Percentiles rank a stretch among this genome's conserved stretches.
phyloP scores from a whole-genome alignment of 805 yeast genomes.

The Lachancea fermentati region DNA sequence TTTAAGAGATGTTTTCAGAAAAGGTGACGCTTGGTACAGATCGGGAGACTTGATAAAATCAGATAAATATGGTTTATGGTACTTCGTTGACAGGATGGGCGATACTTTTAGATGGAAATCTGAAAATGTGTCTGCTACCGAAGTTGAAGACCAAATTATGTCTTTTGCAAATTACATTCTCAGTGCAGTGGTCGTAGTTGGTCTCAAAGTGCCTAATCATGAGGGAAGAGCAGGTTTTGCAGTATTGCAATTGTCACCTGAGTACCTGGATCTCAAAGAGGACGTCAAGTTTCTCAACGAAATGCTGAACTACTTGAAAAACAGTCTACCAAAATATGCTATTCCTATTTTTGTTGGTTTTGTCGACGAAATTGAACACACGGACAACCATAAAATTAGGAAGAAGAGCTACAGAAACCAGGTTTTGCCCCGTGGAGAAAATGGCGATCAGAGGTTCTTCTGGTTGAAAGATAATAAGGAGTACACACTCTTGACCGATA shows the following conservation, averaged over 20 bases:
- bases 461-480: slow-evolving; percentile 52
- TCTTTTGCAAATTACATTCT: slow-evolving; percentile 34
- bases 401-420: slow-evolving; percentile 66
- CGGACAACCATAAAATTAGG: slow-evolving; percentile 79
- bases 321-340: slow-evolving; percentile 73
- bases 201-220: slow-evolving; percentile 74
- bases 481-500: slow-evolving; percentile 52
- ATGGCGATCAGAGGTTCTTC: slow-evolving; percentile 55
- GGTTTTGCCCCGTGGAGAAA: slow-evolving; percentile 58
- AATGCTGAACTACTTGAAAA: slow-evolving; percentile 33
- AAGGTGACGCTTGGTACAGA: slow-evolving; percentile 90
- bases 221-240: slow-evolving; percentile 96
- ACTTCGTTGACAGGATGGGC: slow-evolving; percentile 88
- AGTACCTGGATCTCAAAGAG: slow-evolving; percentile 14
- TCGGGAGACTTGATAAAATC: slow-evolving; percentile 75
- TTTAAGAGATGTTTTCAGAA: slow-evolving; percentile 61
- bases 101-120: slow-evolving; percentile 97
- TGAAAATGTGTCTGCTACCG: slow-evolving; percentile 90
- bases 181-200: slow-evolving; percentile 78
- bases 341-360: slow-evolving; percentile 78
- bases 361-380: slow-evolving; percentile 51
- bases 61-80: slow-evolving; percentile 64
- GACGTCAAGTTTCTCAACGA: slow-evolving; percentile 33
- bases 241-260: slow-evolving; percentile 50
- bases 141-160: slow-evolving; percentile 73